phyloP scores from a whole-genome alignment of 352 stramenopile genomes.

The Globisporangium apiculatum region DNA sequence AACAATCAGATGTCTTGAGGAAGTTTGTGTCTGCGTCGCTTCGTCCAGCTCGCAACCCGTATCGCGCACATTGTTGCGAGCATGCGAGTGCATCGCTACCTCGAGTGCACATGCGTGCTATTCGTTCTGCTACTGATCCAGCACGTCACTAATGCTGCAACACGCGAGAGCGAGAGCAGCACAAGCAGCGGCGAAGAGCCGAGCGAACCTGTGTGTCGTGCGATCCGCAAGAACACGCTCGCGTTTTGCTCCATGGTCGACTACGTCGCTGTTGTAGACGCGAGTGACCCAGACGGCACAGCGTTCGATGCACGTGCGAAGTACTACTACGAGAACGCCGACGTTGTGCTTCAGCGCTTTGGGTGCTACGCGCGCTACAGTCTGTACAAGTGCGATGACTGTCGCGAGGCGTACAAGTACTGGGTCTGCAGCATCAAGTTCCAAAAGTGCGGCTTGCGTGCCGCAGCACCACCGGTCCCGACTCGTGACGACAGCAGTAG shows the following conservation, averaged over 20 bases:
- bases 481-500: neutral
- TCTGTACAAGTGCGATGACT: slow-evolving; percentile 77
- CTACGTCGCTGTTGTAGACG: slow-evolving; percentile 67
- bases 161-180: slow-evolving; percentile 7
- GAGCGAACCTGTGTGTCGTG: slow-evolving; percentile 28
- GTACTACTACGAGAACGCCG: slow-evolving; percentile 76
- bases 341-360: slow-evolving; percentile 77
- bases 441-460: slow-evolving; percentile 38
- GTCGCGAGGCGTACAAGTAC: slow-evolving; percentile 85
- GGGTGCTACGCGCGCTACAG: slow-evolving; percentile 76
- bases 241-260: slow-evolving; percentile 82
- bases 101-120: neutral
- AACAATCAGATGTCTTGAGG: too few relatives aligned
- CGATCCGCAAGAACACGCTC: slow-evolving; percentile 55
- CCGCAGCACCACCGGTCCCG: neutral
- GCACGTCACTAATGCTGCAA: neutral
- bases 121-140: neutral
- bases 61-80: too few relatives aligned
- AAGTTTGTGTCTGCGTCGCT: too few relatives aligned
- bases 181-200: slow-evolving; percentile 32
- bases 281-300: slow-evolving; percentile 34
- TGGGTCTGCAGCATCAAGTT: slow-evolving; percentile 86
- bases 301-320: slow-evolving; percentile 53
- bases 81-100: neutral
- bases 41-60: too few relatives aligned